Base-by-base conservation (phyloP, 495 filamentous ascomycete genomes). In the Halenospora varia region DNA sequence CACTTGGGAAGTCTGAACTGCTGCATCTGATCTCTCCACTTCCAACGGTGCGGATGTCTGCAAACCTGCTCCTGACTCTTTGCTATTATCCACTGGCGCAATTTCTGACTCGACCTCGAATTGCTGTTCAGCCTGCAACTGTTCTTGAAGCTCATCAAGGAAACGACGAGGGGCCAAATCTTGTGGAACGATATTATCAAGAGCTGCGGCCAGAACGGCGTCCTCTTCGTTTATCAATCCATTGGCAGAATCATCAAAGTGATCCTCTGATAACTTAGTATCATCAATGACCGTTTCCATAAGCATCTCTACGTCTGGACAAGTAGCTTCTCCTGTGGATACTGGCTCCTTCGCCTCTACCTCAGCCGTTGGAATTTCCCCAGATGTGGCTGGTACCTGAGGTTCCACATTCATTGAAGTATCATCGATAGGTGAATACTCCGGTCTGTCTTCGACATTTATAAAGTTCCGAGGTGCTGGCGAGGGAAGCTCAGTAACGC, bases 221-320 rank as follows among this genome's bases (percentile, higher is more conserved):
- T n/a, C n/a, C n/a, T n/a, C n/a, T n/a, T n/a, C n/a, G n/a, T n/a
- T n/a, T n/a, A n/a, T n/a, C n/a, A n/a, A n/a, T n/a, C n/a, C n/a
- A n/a, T n/a, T n/a, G n/a, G n/a, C n/a, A n/a, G n/a, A n/a, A n/a
- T n/a, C n/a, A n/a, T n/a, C n/a, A n/a, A n/a, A n/a, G n/a, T n/a
- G n/a, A n/a, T n/a, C n/a, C n/a, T n/a, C n/a, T n/a, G n/a, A n/a
- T n/a, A n/a, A 26, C 25, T 50, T 47, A 18, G 9, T 57, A 3
- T 23, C 41, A 23, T 24, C 50, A 29, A 35, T 62, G 48, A 39
- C 59, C 53, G 29, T 51, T 10, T 59, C 59, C 23, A 9, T 18
- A 47, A 64, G 26, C 35, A 62, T 56, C 47, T 53, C 63, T 49
- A 26, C 40, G 39, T 41, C 25, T 46, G 11, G 50, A 57, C 17